Evolutionary conservation across 768 basidiomycete species (phyloP).

Genomic region (Russula vinacea): DNA sequence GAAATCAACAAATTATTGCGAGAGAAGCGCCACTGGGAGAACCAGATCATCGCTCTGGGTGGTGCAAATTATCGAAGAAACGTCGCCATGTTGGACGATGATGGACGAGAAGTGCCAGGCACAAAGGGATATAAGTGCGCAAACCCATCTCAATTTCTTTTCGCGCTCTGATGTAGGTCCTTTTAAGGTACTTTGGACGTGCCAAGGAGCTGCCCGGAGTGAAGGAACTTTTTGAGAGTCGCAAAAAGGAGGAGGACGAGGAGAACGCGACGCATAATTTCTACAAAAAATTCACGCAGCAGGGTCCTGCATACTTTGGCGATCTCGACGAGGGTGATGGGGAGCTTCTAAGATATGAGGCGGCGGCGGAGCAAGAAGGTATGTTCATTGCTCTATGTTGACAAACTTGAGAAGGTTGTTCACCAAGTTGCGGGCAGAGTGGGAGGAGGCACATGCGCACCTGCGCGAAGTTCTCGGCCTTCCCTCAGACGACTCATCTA

Average conservation of each 20-base stretch:
- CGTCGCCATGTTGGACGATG: slow-evolving; percentile 90
- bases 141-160: background rate
- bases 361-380: slow-evolving; percentile 71
- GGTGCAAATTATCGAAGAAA: slow-evolving; percentile 95
- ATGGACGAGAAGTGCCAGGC: slow-evolving; percentile 93
- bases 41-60: slow-evolving; percentile 92
- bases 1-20: slow-evolving; percentile 95
- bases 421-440: background rate
- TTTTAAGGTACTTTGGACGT: slow-evolving; percentile 87
- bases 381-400: background rate
- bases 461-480: slow-evolving; percentile 25
- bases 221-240: slow-evolving; percentile 86
- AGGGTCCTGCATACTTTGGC: slow-evolving; percentile 87
- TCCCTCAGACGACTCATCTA: slow-evolving; percentile 42
- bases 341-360: slow-evolving; percentile 68
- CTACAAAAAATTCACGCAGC: slow-evolving; percentile 86
- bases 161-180: background rate
- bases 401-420: background rate
- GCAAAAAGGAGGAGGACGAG: slow-evolving; percentile 84
- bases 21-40: slow-evolving; percentile 97
- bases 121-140: slow-evolving; percentile 94
- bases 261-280: slow-evolving; percentile 71
- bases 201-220: slow-evolving; percentile 96
- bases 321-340: slow-evolving; percentile 80
- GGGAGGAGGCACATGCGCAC: slow-evolving; percentile 14